Base-by-base conservation (phyloP, 805 yeast species). In the Debaryomyces tyrocola region DNA sequence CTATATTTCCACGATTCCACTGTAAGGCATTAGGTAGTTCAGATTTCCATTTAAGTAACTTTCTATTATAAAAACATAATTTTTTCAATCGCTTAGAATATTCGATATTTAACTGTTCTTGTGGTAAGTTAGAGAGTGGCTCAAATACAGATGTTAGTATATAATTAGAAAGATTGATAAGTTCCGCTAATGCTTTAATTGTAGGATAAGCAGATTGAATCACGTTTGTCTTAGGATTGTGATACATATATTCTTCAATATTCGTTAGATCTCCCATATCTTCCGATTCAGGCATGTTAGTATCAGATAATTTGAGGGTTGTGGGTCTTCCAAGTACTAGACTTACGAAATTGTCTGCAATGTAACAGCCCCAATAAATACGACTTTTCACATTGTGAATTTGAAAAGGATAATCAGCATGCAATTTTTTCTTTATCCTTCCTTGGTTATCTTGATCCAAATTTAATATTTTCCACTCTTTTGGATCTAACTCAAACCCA, bases 401-500 rank as follows among this genome's bases (percentile, higher is more conserved):
- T 27, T 42, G 43, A 28, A 43, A 49, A 6, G 50, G 51, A 41
- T 31, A 46, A 15, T 47, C 35, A 29, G 33, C 17, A 33, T 43
- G 40, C 20, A 42, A 21, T 27, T 38, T 14, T 31, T 11, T 40
- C 34, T 27, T 20, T 37, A 24, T 34, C 27, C 6, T 12, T 8
- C 5, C 18, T 14, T 40, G 12, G 4, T 40, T 31, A 17, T 31
- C 37, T 33, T 41, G 33, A 29, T 33, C 12, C 17, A 21, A 15
- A 41, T 33, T 17, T n/a, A 38, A 15, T 12, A 45, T 47, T 21
- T 44, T 35, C 53, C 53, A 50, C 33, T 50, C 43, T 33, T 50
- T 50, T 8, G 53, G 53, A 39, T 50, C 53, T 14, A 47, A 37
- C 29, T 52, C 55, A 33, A 52, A 52, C 8, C 54, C 56, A 20